phyloP scores from a whole-genome alignment of 805 yeast genomes.

The Wickerhamomyces subpelliculosus region DNA sequence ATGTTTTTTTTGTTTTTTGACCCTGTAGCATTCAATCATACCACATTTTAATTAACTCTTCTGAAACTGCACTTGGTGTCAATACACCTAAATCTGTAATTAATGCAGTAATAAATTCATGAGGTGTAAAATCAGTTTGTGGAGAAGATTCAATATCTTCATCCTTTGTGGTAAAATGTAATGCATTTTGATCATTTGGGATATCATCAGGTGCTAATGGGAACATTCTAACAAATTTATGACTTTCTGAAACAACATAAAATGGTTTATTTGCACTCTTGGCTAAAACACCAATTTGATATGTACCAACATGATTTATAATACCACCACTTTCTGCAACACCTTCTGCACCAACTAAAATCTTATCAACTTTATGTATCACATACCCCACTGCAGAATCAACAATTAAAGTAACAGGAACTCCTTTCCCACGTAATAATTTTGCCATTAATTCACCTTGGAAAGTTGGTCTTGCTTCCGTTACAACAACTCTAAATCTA shows the following conservation, averaged over 20 bases:
- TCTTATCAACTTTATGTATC: conserved; percentile 85
- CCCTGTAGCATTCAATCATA: conserved; percentile 49
- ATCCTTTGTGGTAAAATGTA: conserved; percentile 34
- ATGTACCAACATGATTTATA: conserved; percentile 90
- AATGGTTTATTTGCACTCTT: conserved; percentile 87
- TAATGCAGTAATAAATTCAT: conserved; percentile 89
- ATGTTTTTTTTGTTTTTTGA: too few species aligned
- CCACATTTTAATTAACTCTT: conserved; percentile 97
- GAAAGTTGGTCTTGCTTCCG: conserved; percentile 85
- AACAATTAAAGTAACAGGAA: conserved; percentile 82
- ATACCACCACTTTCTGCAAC: conserved; percentile 99
- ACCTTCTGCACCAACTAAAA: conserved; percentile 97
- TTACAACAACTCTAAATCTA: conserved; percentile 84
- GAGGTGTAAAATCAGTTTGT: conserved; percentile 88
- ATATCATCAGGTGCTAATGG: conserved; percentile 91
- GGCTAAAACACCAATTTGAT: conserved; percentile 90
- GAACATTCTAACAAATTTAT: conserved; percentile 92
- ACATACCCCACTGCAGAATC: conserved; percentile 94
- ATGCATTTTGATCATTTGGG: conserved; percentile 48
- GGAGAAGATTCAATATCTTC: conserved; percentile 38
- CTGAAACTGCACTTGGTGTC: conserved; percentile 98
- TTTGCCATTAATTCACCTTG: conserved; percentile 71
- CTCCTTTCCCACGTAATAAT: conserved; percentile 57
- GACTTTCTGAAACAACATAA: conserved; percentile 90
- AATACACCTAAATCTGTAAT: conserved; percentile 95